Evolutionary conservation across 2,329 filamentous ascomycete species (phyloP).

Genomic region (Aspergillus pseudotamarii): DNA sequence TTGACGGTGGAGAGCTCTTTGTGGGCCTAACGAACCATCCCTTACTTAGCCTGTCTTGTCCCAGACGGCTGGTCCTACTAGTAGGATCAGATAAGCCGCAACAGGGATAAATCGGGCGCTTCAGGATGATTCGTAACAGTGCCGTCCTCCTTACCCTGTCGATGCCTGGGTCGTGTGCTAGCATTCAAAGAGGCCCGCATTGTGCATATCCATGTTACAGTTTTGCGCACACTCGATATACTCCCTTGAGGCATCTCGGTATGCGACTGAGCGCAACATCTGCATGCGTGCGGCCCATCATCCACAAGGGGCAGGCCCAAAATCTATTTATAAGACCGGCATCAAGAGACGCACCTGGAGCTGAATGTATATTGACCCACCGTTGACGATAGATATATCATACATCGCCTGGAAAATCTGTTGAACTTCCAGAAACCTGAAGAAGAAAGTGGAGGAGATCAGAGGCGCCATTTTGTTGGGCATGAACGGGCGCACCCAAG

Average conservation of each 20-base stretch:
- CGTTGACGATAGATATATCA: not conserved
- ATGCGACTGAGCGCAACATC: not conserved
- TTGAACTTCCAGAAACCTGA: not conserved
- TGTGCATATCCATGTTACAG: not conserved
- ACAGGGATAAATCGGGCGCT: not conserved
- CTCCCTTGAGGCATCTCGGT: not conserved
- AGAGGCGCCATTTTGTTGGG: not conserved
- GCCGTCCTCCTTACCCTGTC: not conserved
- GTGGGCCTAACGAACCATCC: slow-evolving; percentile 1
- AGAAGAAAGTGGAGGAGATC: slow-evolving; percentile 3
- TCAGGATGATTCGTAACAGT: not conserved
- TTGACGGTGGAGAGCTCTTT: slow-evolving; percentile 5
- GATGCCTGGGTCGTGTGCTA: not conserved
- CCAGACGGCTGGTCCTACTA: slow-evolving; percentile 1
- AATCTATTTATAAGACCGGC: not conserved
- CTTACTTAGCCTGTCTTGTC: slow-evolving; percentile 1
- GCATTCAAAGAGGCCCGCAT: not conserved
- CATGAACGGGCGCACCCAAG: not conserved
- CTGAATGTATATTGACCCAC: not conserved
- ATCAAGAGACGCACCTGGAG: not conserved
- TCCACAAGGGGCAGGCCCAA: not conserved
- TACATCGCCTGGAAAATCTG: not conserved
- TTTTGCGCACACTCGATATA: not conserved
- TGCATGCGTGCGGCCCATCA: not conserved
- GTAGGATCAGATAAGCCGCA: slow-evolving; percentile 7